Evolutionary conservation across 2,329 filamentous ascomycete species (phyloP).

Genomic region (Aspergillus alliaceus): DNA sequence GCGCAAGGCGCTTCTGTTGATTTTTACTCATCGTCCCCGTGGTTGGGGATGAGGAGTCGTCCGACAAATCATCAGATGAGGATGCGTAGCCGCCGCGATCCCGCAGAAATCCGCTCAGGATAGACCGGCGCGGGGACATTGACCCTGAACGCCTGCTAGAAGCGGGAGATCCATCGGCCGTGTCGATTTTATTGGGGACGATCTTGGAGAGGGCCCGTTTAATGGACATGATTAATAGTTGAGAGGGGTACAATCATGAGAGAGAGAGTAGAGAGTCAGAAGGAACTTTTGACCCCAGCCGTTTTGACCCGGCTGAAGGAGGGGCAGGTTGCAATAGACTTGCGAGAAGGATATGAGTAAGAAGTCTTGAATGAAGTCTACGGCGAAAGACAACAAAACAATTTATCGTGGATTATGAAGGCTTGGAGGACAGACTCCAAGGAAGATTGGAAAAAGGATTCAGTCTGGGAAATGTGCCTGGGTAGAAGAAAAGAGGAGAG

Average conservation of each 20-base stretch:
- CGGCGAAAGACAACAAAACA: neutral
- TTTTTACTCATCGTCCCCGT: constrained; percentile 44
- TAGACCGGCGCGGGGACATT: constrained; percentile 39
- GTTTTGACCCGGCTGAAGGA: constrained; percentile 3
- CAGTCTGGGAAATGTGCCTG: no score
- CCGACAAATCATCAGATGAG: constrained; percentile 45
- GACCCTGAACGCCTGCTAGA: constrained; percentile 11
- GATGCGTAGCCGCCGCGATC: constrained; percentile 42
- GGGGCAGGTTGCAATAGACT: no score
- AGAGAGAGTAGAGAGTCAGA: neutral
- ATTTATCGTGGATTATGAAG: no score
- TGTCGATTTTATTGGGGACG: constrained; percentile 14
- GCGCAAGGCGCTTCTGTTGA: constrained; percentile 44
- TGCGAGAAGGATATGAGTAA: neutral
- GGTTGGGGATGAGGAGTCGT: constrained; percentile 30
- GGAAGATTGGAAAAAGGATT: no score
- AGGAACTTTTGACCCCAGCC: neutral
- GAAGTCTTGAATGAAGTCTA: neutral
- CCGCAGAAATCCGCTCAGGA: constrained; percentile 42
- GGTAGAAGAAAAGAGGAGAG: neutral
- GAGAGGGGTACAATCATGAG: neutral
- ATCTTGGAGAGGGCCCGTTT: constrained; percentile 46
- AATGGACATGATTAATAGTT: constrained; percentile 46
- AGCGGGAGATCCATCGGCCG: constrained; percentile 1
- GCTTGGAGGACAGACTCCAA: no score